Conservation (phyloP, 2,329 filamentous ascomycete species). For the Phyllosticta paracitricarpa region DNA sequence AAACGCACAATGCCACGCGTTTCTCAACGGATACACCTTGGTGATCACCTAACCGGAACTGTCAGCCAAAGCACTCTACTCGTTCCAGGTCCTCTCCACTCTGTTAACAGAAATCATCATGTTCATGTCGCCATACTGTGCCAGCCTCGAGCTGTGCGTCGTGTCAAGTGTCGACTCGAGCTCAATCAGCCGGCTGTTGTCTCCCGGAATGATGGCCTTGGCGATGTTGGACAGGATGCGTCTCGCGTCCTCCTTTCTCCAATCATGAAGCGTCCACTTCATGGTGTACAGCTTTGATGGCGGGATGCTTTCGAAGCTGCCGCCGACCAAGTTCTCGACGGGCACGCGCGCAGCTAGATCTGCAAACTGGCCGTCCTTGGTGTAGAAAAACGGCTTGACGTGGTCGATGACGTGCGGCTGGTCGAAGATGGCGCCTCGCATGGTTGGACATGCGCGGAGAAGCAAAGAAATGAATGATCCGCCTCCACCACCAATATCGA, state of each 20-base stretch:
- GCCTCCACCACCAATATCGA: conserved; percentile 34
- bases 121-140: conserved; percentile 32
- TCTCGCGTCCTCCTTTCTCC: conserved; percentile 25
- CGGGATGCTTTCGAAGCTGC: conserved; percentile 31
- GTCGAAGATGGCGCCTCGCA: conserved; percentile 30
- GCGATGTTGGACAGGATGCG: conserved; percentile 24
- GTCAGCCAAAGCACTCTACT: conserved; percentile 23
- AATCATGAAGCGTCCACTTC: conserved; percentile 37
- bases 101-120: conserved; percentile 31
- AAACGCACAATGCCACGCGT: conserved; percentile 18
- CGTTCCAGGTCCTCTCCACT: conserved; percentile 20
- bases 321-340: conserved; percentile 21
- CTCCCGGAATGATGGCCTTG: conserved; percentile 18
- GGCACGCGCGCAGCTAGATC: conserved; percentile 25
- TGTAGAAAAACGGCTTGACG: conserved; percentile 16
- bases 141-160: conserved; percentile 21
- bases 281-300: conserved; percentile 22
- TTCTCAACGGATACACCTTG: conserved; percentile 13
- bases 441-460: conserved; percentile 20
- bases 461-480: conserved; percentile 29
- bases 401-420: conserved; percentile 26
- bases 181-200: conserved; percentile 25
- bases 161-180: conserved; percentile 29
- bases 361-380: conserved; percentile 19
- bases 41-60: conserved; percentile 22